These are phyloP conservation scores for Gossypium anomalum DNA, from an alignment of 345 rosid genomes.

Conservation along the genomic window DNA sequence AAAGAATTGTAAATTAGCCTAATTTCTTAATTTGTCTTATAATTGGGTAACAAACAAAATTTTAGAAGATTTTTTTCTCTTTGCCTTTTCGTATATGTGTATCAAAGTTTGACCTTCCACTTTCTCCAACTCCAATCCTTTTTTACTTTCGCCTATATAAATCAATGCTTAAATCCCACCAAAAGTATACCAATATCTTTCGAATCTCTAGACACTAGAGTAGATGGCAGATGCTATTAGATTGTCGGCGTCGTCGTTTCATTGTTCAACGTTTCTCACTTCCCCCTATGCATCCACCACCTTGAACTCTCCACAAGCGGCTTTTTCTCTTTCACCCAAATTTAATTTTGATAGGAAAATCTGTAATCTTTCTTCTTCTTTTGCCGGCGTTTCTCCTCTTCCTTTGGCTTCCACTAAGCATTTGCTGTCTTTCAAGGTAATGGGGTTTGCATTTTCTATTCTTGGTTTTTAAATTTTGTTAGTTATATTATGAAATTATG, in stretches of 20 bases:
- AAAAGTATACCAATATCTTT: neutral
- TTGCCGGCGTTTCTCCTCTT: neutral
- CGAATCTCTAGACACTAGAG: neutral
- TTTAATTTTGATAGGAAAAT: neutral
- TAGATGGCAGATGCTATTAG: conserved; percentile 8
- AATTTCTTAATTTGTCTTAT: no score
- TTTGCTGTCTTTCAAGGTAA: conserved; percentile 9
- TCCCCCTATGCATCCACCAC: conserved; percentile 7
- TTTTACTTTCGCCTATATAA: neutral
- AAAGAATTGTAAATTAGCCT: no score
- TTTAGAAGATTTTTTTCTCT: neutral
- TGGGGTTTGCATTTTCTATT: neutral
- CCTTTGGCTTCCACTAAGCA: neutral
- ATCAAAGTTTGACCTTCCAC: conserved; percentile 7
- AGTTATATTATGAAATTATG: neutral
- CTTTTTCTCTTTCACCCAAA: neutral
- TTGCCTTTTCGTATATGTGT: neutral
- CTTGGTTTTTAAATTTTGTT: neutral
- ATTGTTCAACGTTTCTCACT: neutral
- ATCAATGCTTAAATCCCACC: neutral
- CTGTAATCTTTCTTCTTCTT: conserved; percentile 2
- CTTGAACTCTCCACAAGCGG: neutral
- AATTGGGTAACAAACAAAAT: neutral
- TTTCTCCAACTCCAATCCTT: neutral
- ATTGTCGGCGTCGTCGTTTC: neutral